Evolutionary conservation across 148 eudicot genomes (phyloP), one percentile per base, ranked within the genome.

Genomic region (Camellia granthamiana): DNA sequence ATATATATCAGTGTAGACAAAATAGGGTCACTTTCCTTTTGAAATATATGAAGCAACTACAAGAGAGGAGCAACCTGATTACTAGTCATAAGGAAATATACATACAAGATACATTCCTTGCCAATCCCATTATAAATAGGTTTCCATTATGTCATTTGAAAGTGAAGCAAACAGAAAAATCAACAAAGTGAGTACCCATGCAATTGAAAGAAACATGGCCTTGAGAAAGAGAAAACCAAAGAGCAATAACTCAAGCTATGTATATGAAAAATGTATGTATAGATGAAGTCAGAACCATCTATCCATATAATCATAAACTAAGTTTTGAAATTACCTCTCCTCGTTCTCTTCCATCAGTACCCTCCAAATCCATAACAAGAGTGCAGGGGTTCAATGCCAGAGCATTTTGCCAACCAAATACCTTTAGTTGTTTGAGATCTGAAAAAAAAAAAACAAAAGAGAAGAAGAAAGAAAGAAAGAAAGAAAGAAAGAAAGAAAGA

Each of bases 351-450:
- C 98, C 98, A 85, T 95, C 98, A 63, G 95, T 95, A 75, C 98
- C 98, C 90, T 95, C 98, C 87, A 92, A 85, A 91, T 95, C 98
- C 98, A 95, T 95, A 14, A 95, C 97, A 87, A 95, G 86, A 46
- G 97, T 95, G 77, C 90, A 86, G 75, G 75, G 98, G 98, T 80
- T 95, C 98, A 85, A 95, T 90, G 49, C 93, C 97, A 80, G 85
- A 92, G 84, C 98, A 92, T 63, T 62, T 88, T 68, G 98, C 97
- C 88, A 95, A 23, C 98, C 98, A 95, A 79, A 92, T 95, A 42
- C 98, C 98, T 84, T 95, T 95, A 65, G 98, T 95, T 69, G 98
- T 95, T 84, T 95, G 98, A 81, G 94, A 90, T 94, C 98, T 95
- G 77, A 54, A 12, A 80, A 72, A 30, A 30, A 30, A 1, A 30